phyloP scores from a whole-genome alignment of 2,329 filamentous ascomycete species.

The Septoria petroselini region DNA sequence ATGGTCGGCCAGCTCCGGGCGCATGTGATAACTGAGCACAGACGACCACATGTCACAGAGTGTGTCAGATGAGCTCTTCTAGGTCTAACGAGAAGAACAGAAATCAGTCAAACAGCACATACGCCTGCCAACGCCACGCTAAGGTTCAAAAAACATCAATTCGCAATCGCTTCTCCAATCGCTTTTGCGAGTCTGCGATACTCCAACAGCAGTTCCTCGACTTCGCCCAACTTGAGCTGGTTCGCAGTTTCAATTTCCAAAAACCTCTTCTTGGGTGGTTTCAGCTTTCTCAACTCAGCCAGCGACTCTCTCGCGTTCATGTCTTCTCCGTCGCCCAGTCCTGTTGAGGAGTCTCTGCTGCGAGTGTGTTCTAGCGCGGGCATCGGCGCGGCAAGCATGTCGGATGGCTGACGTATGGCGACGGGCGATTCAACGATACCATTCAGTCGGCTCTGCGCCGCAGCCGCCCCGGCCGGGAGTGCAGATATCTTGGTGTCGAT shows the following conservation, averaged over 20 bases:
- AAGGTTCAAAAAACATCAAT: constrained; percentile 2
- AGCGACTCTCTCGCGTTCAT: constrained; percentile 45
- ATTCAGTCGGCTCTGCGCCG: constrained; percentile 32
- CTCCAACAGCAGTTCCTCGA: constrained; percentile 45
- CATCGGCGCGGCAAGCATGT: constrained; percentile 2
- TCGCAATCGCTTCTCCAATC: constrained; percentile 43
- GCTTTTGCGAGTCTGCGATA: constrained; percentile 44
- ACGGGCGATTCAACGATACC: constrained; percentile 31
- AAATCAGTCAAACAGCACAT: too few relatives aligned
- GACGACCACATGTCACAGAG: too few relatives aligned
- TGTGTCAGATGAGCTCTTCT: too few relatives aligned
- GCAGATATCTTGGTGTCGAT: constrained; percentile 9
- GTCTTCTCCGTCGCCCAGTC: constrained; percentile 35
- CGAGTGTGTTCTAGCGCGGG: constrained; percentile 15
- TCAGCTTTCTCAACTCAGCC: constrained; percentile 45
- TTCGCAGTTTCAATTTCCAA: constrained; percentile 47
- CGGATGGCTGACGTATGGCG: constrained; percentile 15
- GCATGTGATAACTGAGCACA: too few relatives aligned
- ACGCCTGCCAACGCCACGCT: background rate
- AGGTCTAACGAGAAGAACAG: too few relatives aligned
- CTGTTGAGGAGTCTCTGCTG: constrained; percentile 16
- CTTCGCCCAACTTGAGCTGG: constrained; percentile 48
- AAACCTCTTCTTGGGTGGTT: constrained; percentile 49
- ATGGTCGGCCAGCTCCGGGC: constrained; percentile 1
- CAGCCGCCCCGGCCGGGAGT: constrained; percentile 10